Percentiles rank a stretch among this genome's conserved stretches.
Conservation (phyloP, 768 basidiomycete species). For the Lactarius pseudohatsudake region DNA sequence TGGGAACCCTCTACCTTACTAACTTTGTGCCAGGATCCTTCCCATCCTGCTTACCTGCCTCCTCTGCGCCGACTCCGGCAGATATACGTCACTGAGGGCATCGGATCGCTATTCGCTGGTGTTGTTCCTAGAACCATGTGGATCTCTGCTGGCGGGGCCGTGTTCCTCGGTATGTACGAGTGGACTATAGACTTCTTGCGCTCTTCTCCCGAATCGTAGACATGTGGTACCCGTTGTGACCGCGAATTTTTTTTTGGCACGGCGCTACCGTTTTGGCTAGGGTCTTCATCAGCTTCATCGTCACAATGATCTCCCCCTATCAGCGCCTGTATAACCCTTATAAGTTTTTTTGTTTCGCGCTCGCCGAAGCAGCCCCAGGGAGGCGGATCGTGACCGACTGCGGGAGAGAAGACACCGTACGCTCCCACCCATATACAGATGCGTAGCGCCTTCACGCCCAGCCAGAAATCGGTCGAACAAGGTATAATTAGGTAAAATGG, state of each 20-base stretch:
- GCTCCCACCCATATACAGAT: constrained; percentile 20
- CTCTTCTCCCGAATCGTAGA: constrained; percentile 16
- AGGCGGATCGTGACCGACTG: constrained; percentile 12
- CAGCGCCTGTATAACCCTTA: constrained; percentile 5
- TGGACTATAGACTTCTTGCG: constrained; percentile 39
- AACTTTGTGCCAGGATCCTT: constrained; percentile 44
- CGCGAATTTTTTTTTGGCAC: neutral
- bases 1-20: constrained; percentile 1
- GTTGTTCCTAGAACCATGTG: constrained; percentile 90
- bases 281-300: no score
- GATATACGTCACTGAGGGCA: constrained; percentile 75
- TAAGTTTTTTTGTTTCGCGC: neutral
- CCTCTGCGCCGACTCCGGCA: constrained; percentile 53
- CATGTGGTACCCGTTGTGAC: constrained; percentile 2
- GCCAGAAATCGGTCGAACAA: no score
- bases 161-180: constrained; percentile 97
- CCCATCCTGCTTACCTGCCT: constrained; percentile 52
- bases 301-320: constrained; percentile 9
- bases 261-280: neutral
- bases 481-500: no score
- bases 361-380: neutral
- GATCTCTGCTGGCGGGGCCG: constrained; percentile 95
- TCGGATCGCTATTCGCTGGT: constrained; percentile 77
- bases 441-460: constrained; percentile 16
- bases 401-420: constrained; percentile 11